These are phyloP conservation scores for Linnemannia elongata DNA, from an alignment of 192 early-diverging fungal species.

Conservation along the genomic window DNA sequence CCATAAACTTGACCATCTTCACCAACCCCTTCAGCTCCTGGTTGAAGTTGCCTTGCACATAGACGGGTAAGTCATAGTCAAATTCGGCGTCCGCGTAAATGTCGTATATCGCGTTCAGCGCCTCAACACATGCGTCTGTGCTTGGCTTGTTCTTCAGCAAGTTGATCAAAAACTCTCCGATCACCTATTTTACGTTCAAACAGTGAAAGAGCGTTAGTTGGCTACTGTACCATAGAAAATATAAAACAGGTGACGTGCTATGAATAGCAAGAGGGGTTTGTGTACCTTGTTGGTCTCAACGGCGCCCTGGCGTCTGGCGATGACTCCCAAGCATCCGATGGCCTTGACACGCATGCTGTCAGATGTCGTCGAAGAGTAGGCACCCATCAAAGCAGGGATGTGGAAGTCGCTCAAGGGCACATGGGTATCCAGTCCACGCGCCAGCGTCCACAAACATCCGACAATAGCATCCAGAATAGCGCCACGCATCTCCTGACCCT, in stretches of 20 bases:
- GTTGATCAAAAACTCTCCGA: constrained; percentile 77
- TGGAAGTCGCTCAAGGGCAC: constrained; percentile 63
- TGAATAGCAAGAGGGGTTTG: not conserved
- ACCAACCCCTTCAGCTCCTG: constrained; percentile 67
- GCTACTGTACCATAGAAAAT: not conserved
- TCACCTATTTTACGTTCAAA: constrained; percentile 49
- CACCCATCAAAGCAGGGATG: constrained; percentile 59
- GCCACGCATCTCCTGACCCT: constrained; percentile 67
- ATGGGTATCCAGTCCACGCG: constrained; percentile 71
- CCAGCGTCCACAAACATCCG: constrained; percentile 83
- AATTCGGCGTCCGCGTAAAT: constrained; percentile 87
- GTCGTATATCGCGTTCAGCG: constrained; percentile 89
- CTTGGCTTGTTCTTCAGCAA: constrained; percentile 54
- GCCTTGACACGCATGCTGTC: constrained; percentile 74
- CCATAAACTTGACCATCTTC: constrained; percentile 64
- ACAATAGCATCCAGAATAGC: constrained; percentile 74
- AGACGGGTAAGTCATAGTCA: constrained; percentile 90
- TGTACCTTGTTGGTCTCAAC: constrained; percentile 75
- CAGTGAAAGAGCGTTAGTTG: not conserved
- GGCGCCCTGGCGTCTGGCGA: constrained; percentile 79
- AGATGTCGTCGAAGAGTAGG: constrained; percentile 54
- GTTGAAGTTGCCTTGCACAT: constrained; percentile 77
- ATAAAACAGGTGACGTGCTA: not conserved
- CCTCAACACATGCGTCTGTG: constrained; percentile 73
- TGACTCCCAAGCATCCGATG: constrained; percentile 79